Percentiles rank a stretch among this genome's conserved stretches.
Conservation (phyloP, 192 early-diverging fungal species). For the Lobosporangium transversale region DNA sequence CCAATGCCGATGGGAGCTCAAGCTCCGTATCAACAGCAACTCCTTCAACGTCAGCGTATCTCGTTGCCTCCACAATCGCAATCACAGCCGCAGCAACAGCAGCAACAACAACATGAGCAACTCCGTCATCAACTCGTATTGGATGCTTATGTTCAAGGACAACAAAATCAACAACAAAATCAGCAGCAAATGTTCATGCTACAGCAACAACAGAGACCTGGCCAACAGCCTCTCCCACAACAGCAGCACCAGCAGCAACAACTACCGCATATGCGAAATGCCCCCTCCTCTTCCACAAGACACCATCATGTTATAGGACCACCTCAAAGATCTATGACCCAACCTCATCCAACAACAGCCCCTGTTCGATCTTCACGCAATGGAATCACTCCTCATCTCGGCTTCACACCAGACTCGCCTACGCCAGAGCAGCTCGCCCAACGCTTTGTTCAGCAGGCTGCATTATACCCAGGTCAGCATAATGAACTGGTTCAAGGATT, state of each 20-base stretch:
- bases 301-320: slow-evolving; percentile 1
- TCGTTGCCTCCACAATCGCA: background rate
- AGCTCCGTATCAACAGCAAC: slow-evolving; percentile 3
- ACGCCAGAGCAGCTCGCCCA: slow-evolving; percentile 50
- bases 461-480: slow-evolving; percentile 41
- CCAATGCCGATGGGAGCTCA: background rate
- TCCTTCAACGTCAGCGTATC: slow-evolving; percentile 9
- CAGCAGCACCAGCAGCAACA: background rate
- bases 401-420: slow-evolving; percentile 32
- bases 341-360: slow-evolving; percentile 20
- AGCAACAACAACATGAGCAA: slow-evolving; percentile 9
- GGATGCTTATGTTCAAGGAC: background rate
- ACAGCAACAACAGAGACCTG: too few relatives aligned
- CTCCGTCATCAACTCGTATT: background rate
- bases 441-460: slow-evolving; percentile 45
- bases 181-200: background rate
- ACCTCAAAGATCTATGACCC: slow-evolving; percentile 36
- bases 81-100: background rate
- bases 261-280: background rate
- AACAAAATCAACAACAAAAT: background rate
- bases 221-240: too few relatives aligned
- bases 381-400: slow-evolving; percentile 26
- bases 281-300: slow-evolving; percentile 4
- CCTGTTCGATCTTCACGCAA: slow-evolving; percentile 8
- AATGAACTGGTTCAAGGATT: slow-evolving; percentile 41